phyloP scores from a whole-genome alignment of 495 filamentous ascomycete species.

The Cetradonia linearis region DNA sequence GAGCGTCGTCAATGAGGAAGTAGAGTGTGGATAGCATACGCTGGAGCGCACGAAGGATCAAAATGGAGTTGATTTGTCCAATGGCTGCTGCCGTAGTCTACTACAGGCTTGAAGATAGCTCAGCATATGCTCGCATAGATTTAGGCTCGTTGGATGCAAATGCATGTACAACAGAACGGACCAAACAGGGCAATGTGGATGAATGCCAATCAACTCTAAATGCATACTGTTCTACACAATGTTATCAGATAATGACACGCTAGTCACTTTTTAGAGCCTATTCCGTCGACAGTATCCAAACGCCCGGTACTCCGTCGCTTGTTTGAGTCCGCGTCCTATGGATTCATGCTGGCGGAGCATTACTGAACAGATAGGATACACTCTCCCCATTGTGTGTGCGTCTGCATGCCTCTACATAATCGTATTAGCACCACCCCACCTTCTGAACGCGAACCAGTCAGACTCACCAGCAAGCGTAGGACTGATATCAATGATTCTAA shows the following conservation, averaged over 20 bases:
- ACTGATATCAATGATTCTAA: conserved; percentile 88
- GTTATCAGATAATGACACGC: neutral
- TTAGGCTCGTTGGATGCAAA: conserved; percentile 7
- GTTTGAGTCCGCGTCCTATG: conserved; percentile 14
- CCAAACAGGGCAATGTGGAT: conserved; percentile 13
- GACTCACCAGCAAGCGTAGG: conserved; percentile 53
- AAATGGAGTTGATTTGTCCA: neutral
- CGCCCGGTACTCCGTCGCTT: neutral
- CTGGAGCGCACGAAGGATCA: conserved; percentile 1
- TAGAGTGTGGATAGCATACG: conserved; percentile 38
- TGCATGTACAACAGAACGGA: conserved; percentile 19
- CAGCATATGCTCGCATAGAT: conserved; percentile 8
- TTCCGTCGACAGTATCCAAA: neutral
- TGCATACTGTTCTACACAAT: neutral
- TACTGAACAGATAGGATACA: conserved; percentile 88
- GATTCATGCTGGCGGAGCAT: conserved; percentile 47
- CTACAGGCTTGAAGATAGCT: conserved; percentile 4
- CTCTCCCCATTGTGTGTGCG: conserved; percentile 94
- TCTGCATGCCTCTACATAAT: conserved; percentile 45
- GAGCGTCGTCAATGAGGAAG: conserved; percentile 93
- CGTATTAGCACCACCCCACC: neutral
- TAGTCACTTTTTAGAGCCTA: neutral
- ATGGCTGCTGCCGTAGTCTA: neutral
- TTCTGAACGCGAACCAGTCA: conserved; percentile 1
- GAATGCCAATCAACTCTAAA: neutral